These are phyloP conservation scores for Blastocystis sp. DNA, from an alignment of 352 stramenopile genomes.

Conservation along the genomic window DNA sequence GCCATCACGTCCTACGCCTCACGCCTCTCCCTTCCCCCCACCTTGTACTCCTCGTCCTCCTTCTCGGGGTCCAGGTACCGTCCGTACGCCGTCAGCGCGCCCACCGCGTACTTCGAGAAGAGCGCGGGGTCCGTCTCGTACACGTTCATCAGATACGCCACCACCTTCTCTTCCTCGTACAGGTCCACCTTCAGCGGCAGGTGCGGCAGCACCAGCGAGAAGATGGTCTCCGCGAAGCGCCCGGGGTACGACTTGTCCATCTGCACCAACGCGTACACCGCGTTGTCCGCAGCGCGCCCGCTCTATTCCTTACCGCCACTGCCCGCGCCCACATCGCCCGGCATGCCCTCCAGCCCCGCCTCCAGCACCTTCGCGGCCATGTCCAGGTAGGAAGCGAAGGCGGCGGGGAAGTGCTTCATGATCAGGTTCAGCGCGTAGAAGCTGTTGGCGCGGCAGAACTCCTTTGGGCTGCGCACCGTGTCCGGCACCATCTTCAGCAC, in stretches of 20 bases:
- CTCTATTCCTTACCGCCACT: conserved; percentile 10
- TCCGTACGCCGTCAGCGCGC: neutral
- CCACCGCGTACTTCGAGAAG: neutral
- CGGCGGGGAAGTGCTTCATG: neutral
- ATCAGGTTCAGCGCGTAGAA: conserved; percentile 49
- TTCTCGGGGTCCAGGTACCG: neutral
- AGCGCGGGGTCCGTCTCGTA: neutral
- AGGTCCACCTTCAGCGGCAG: conserved; percentile 8
- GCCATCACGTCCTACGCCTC: neutral
- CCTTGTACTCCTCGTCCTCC: conserved; percentile 14
- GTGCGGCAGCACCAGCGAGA: conserved; percentile 2
- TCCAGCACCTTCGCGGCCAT: neutral
- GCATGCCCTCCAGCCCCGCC: neutral
- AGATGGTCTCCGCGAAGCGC: conserved; percentile 50
- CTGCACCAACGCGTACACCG: conserved; percentile 49
- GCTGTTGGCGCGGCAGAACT: conserved; percentile 39
- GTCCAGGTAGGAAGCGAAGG: neutral
- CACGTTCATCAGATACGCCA: conserved; percentile 12
- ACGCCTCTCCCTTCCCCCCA: neutral
- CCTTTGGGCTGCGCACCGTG: conserved; percentile 4
- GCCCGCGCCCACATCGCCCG: conserved; percentile 14
- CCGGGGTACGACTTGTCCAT: conserved; percentile 31
- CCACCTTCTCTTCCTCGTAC: conserved; percentile 42
- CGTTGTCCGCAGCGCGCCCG: conserved; percentile 37
- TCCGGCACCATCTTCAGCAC: conserved; percentile 22